Evolutionary conservation across 768 basidiomycete species (phyloP), one percentile per base, ranked within the genome.

Genomic region (Boletus rex-veris): DNA sequence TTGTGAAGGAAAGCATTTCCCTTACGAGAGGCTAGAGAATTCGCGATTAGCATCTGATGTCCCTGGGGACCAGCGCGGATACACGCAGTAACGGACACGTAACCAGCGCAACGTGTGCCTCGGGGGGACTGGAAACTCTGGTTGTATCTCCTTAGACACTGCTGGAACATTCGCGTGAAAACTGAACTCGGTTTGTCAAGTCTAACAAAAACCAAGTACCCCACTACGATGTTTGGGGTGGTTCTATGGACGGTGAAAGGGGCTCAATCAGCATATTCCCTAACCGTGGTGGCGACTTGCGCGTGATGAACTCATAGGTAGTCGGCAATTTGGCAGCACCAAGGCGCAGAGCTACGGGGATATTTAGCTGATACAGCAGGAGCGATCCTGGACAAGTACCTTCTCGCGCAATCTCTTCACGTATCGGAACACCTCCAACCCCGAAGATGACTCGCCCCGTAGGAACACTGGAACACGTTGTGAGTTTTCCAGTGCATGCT

Each of bases 361-460:
- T 11, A 12, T 26, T 64, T 38, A 65, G 55, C 54, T 2, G 38
- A 26, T 16, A 18, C 5, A 33, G 11, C 1, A 42, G 15, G n/a
- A 7, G 30, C 10, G 3, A 9, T 19, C 14, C 5, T 6, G 36
- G 44, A 52, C 31, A n/a, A 16, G 42, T 30, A 95, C 95, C 90
- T 65, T 98, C 92, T 64, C 90, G 82, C 16, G 96, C 96, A 49
- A 97, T 78, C 68, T 97, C 94, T 64, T 93, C 90, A 55, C 93
- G 87, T 50, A 99, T 85, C 7, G 89, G 90, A 2, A 78, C 77
- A 1, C 96, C 95, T 1, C 93, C 94, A 62, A 98, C 87, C 69
- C 98, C 96, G 57, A 98, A 90, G 21, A 99, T 81, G 14, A 98
- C 93, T 28, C 92, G 85, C 1, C 94, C 94, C 7, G 82, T 86